A percentile compares a stretch with the other conserved stretches of the same genome.
Conservation (phyloP, 2,329 filamentous ascomycete genomes). For the Talaromyces sp. region DNA sequence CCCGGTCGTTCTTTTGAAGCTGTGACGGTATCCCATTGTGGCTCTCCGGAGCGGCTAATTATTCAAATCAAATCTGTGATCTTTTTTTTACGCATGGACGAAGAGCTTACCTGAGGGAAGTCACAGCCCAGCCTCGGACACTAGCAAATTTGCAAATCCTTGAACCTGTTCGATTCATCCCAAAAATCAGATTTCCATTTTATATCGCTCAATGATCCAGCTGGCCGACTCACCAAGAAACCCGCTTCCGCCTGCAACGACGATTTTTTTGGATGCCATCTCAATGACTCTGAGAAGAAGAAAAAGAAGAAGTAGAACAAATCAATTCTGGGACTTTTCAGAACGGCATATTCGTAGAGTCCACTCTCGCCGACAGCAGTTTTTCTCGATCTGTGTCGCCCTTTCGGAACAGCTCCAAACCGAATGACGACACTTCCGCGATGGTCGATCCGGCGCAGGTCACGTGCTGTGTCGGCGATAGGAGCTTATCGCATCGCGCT, state of each 20-base stretch:
- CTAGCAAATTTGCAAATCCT: constrained; percentile 89
- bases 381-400: neutral
- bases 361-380: neutral
- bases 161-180: constrained; percentile 41
- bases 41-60: constrained; percentile 77
- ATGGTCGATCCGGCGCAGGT: neutral
- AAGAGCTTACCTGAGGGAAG: constrained; percentile 69
- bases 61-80: neutral
- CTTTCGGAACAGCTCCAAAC: neutral
- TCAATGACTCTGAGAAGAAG: constrained; percentile 23
- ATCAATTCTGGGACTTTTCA: too few species aligned
- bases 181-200: neutral
- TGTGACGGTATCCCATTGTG: constrained; percentile 76
- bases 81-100: neutral
- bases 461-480: constrained; percentile 1
- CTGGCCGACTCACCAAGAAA: constrained; percentile 61
- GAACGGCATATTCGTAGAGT: neutral
- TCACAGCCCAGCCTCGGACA: constrained; percentile 82
- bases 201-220: neutral
- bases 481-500: neutral
- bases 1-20: constrained; percentile 62
- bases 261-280: constrained; percentile 65
- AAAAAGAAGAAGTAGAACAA: too few species aligned
- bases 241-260: constrained; percentile 90
- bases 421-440: constrained; percentile 10